Conservation (phyloP, 2,329 filamentous ascomycete species). For the Clonostachys rosea region DNA sequence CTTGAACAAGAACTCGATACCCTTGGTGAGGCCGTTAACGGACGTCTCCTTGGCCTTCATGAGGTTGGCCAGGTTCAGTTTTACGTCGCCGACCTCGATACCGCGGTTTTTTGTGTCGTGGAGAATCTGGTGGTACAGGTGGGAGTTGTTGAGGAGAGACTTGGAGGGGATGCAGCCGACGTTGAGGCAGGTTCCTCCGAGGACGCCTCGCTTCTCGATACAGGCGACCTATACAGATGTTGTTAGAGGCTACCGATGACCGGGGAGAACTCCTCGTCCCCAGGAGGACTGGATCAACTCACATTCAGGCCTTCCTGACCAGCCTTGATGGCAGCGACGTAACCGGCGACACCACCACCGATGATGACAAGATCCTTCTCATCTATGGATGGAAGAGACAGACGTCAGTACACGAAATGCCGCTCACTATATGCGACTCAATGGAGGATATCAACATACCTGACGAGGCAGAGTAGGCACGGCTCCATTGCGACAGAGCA, state of each 20-base stretch:
- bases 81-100: slow-evolving; percentile 96
- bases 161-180: slow-evolving; percentile 99
- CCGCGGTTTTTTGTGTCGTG: slow-evolving; percentile 97
- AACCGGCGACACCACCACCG: slow-evolving; percentile 95
- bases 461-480: slow-evolving; percentile 54
- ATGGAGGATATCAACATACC: slow-evolving; percentile 34
- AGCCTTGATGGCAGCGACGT: slow-evolving; percentile 98
- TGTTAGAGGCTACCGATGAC: slow-evolving; percentile 2
- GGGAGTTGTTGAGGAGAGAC: slow-evolving; percentile 98
- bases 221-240: slow-evolving; percentile 68
- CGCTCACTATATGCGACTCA: neutral
- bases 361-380: slow-evolving; percentile 98
- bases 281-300: slow-evolving; percentile 12
- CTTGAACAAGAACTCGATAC: slow-evolving; percentile 97
- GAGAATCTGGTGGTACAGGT: slow-evolving; percentile 93
- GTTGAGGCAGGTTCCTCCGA: slow-evolving; percentile 97
- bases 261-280: too few relatives aligned
- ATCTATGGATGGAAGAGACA: slow-evolving; percentile 42
- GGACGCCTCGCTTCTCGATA: slow-evolving; percentile 94
- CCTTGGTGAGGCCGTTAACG: slow-evolving; percentile 86
- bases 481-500: slow-evolving; percentile 45
- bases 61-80: slow-evolving; percentile 90
- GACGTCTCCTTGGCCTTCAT: slow-evolving; percentile 99
- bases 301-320: slow-evolving; percentile 97
- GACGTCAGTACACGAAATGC: neutral